Evolutionary conservation across 208 protist species (phyloP), one percentile per base, ranked within the genome.

Genomic region (Phytomonas francai): DNA sequence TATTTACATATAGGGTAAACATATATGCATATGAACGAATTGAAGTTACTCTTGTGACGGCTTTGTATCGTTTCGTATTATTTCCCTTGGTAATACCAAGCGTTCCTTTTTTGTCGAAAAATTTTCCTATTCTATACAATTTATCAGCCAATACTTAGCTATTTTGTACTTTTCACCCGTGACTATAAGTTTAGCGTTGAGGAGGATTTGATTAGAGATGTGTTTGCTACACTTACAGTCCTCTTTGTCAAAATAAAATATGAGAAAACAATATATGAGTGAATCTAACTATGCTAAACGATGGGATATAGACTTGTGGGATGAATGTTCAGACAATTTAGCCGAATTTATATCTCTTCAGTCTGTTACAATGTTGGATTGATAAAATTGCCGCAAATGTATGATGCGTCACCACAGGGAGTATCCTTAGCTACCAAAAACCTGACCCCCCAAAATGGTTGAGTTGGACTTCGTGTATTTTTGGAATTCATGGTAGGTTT

Each of bases 1-100:
- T 61, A 79, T 62, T 65, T 61, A 71, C 22, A 62, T 33, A 63
- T 54, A 65, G 19, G 62, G n/a, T n/a, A n/a, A n/a, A n/a, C n/a
- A n/a, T 34, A 74, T 11, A 36, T 8, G 33, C 8, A 36, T 36
- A 49, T 49, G 12, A 49, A 49, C 14, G 4, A 12, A 22, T 22
- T 49, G 39, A 19, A 49, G 39, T 3, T 49, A 19, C 4, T 12
- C 14, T 49, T 49, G 3, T 39, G n/a, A n/a, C n/a, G n/a, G n/a
- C 9, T 39, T 39, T 3, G 34, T 39, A 39, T 39, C 9, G 6
- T 39, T 39, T 39, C 34, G 34, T 39, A 9, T 39, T 39, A 39
- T 39, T 39, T 3, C 9, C 9, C 9, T 9, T 39, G 34, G 9
- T 39, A 39, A 39, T 39, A 39, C 3, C 34, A 39, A 39, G 9